A percentile compares a stretch with the other conserved stretches of the same genome.
Evolutionary conservation across 257 asterid genomes (phyloP).

Genomic region (Capsicum rhomboideum): DNA sequence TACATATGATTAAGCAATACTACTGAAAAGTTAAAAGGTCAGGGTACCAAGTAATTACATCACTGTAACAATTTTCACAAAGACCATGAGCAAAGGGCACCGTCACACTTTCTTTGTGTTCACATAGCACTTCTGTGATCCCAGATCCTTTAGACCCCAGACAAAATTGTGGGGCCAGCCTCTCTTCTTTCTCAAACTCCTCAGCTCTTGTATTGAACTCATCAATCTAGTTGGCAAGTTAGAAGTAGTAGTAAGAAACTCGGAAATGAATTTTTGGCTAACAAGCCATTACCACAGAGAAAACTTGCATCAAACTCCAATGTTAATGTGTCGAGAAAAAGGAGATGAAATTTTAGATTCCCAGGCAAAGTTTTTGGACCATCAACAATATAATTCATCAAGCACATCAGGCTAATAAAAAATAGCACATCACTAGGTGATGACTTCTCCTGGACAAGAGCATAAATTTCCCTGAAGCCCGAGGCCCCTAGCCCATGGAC

Average conservation of each 20-base stretch:
- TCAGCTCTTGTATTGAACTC: constrained; percentile 58
- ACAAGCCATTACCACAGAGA: neutral
- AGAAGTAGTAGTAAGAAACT: neutral
- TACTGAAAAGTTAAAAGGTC: neutral
- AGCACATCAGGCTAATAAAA: neutral
- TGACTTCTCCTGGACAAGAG: neutral
- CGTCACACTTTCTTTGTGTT: constrained; percentile 44
- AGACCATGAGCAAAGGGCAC: constrained; percentile 77
- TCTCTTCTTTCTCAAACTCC: constrained; percentile 39
- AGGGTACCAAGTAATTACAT: constrained; percentile 26
- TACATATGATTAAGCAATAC: neutral
- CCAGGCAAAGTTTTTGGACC: neutral
- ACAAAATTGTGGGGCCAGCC: constrained; percentile 1
- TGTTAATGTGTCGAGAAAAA: neutral
- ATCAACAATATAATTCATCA: neutral
- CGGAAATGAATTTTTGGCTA: neutral
- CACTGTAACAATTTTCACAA: constrained; percentile 53
- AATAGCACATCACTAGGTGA: neutral
- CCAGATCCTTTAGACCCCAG: constrained; percentile 30
- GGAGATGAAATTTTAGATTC: neutral
- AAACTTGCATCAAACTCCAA: neutral
- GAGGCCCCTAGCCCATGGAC: neutral
- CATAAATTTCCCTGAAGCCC: neutral
- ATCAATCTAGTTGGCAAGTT: constrained; percentile 44
- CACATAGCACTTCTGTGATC: constrained; percentile 37